Evolutionary conservation across 352 stramenopile species (phyloP).

Genomic region (Globisporangium spiculum): DNA sequence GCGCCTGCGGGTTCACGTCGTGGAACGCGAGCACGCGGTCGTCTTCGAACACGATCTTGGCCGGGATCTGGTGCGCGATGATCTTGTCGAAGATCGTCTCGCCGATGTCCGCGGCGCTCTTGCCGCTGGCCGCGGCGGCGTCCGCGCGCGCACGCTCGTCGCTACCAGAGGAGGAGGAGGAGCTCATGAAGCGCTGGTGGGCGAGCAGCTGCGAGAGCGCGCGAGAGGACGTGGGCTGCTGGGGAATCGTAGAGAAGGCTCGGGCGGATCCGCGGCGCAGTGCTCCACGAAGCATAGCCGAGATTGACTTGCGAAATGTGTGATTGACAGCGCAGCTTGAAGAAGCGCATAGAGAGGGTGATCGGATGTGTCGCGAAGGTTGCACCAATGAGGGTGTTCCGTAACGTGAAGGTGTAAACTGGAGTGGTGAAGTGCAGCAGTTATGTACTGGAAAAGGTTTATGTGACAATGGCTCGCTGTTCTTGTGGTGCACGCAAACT

Average conservation of each 20-base stretch:
- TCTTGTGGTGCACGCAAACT: too few species aligned
- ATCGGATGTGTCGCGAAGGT: not conserved
- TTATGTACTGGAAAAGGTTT: not conserved
- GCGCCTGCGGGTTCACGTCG: conserved; percentile 95
- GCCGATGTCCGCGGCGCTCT: conserved; percentile 31
- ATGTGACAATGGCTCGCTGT: not conserved
- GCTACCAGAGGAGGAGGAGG: conserved; percentile 11
- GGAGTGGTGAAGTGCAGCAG: too few species aligned
- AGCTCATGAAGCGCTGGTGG: conserved; percentile 42
- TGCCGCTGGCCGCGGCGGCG: conserved; percentile 37
- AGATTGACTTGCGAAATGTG: not conserved
- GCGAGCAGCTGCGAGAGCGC: conserved; percentile 13
- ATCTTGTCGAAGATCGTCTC: conserved; percentile 99
- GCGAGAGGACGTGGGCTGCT: not conserved
- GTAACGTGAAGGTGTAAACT: too few species aligned
- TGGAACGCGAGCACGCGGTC: conserved; percentile 96
- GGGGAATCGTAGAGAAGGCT: conserved; percentile 4
- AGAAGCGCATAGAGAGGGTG: not conserved
- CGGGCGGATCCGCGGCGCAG: conserved; percentile 18
- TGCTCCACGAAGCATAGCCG: conserved; percentile 22
- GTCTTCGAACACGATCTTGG: conserved; percentile 96
- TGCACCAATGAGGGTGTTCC: not conserved
- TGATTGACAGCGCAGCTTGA: not conserved
- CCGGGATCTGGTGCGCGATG: conserved; percentile 91
- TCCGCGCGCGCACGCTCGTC: conserved; percentile 68